Base-by-base conservation (phyloP, 2,329 filamentous ascomycete species). In the Apiospora pterosperma region DNA sequence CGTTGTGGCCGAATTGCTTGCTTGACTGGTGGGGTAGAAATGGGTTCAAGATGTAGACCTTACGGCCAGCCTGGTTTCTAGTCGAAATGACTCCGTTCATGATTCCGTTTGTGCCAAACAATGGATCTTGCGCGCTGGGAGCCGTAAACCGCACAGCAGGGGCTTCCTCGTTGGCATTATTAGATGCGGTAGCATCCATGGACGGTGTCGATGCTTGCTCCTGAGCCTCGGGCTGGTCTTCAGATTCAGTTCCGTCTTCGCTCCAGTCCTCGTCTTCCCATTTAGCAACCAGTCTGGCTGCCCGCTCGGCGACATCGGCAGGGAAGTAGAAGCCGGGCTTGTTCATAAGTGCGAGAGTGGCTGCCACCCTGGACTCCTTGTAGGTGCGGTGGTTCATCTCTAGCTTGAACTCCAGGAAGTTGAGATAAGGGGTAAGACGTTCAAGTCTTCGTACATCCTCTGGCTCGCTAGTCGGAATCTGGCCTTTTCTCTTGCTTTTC, bases 1-100 rank as follows among this genome's bases (percentile, higher is more conserved):
- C 66, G 31, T 75, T 75, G 59, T 75, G 67, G 3, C 73, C 73
- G 11, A 67, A 73, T 0, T 68, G 65, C 21, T 73, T 73, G 2
- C 64, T 52, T 2, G 66, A 44, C 12, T 31, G 65, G 25, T 67
- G 67, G 1, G 65, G 66, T 1, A 74, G 36, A 11, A 61, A 42
- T 0, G 65, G 64, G 34, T 74, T 69, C 0, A 74, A 42, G 2
- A 65, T 66, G 41, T 73, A 71, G 0, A 59, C 59, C n/a, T 62
- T 68, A 12, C 62, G 62, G 11, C 65, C 67, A 3, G 39, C 64
- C 14, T 21, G 7, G 16, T 64, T 59, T 0, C 63, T 66, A 19
- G 62, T 21, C 3, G 62, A 58, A 31, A 70, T 60, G 16, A 74
- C 64, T 3, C 73, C 72, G 39, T 73, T 59, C 70, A 74, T 71